A percentile compares a stretch with the other conserved stretches of the same genome.
These are phyloP conservation scores for Trichomonascus vanleenenianus DNA, from an alignment of 805 yeast genomes.

Conservation along the genomic window DNA sequence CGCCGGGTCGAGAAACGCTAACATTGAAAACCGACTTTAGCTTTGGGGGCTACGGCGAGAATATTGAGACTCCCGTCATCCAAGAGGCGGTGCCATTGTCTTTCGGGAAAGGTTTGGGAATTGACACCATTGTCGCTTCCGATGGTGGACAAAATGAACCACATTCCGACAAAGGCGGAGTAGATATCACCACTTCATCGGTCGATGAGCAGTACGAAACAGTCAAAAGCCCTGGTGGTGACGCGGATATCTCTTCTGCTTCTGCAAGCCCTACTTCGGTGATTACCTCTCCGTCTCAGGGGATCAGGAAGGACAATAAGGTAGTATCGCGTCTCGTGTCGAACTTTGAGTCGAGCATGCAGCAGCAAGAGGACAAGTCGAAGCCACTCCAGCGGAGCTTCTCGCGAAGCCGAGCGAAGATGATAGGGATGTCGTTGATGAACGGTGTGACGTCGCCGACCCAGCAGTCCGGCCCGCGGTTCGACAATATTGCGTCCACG, in stretches of 20 bases:
- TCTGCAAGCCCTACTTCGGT: background rate
- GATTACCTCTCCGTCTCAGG: background rate
- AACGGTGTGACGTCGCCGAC: constrained; percentile 2
- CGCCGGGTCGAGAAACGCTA: background rate
- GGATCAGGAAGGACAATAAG: background rate
- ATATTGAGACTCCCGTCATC: background rate
- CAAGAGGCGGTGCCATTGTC: background rate
- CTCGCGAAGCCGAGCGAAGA: constrained; percentile 2
- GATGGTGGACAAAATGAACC: too few relatives aligned
- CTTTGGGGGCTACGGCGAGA: background rate
- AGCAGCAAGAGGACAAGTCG: background rate
- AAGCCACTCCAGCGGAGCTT: background rate
- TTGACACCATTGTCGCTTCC: background rate
- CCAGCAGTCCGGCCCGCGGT: too few relatives aligned
- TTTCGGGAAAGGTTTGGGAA: background rate
- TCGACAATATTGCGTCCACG: background rate
- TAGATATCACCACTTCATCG: background rate
- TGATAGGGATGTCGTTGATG: constrained; percentile 3
- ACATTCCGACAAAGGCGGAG: background rate
- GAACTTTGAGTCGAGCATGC: constrained; percentile 1
- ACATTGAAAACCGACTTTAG: background rate
- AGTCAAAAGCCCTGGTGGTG: too few relatives aligned
- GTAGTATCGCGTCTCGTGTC: background rate
- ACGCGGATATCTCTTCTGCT: background rate
- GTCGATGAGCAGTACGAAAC: background rate